Base-by-base conservation (phyloP, 2,329 filamentous ascomycete species). In the Ascochyta lentis region DNA sequence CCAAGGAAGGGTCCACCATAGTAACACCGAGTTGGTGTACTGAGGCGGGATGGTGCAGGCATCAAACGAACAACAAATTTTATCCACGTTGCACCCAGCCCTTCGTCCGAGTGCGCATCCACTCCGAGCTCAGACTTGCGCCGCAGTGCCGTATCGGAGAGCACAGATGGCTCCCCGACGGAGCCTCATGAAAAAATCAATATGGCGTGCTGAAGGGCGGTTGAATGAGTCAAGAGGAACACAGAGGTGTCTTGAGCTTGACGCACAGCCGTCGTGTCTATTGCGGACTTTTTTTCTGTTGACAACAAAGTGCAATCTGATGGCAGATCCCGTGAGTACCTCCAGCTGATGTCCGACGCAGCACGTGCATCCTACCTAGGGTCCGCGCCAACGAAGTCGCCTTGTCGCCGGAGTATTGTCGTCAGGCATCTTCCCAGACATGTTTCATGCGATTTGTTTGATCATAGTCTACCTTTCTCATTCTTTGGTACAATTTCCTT, bases 201-300 rank as follows among this genome's bases (percentile, higher is more conserved):
- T 22, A 47, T 47, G 38, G 47, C 42, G 53, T 51, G 38, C 53
- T 37, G 46, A 39, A 47, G 19, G 33, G 42, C 35, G 42, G 43
- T 56, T 43, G 39, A n/a, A 38, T 48, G 37, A 47, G 53, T 51
- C 53, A 47, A 42, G 15, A 43, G 19, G 29, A 23, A 24, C 8
- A 33, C 23, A 44, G 8, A 27, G 19, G 29, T 23, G 34, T 47
- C 45, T 44, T 22, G 41, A n/a, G 15, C 15, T 26, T 4, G 23
- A 33, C 46, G 19, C 42, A 41, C 6, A 12, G 41, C 34, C n/a
- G 13, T 31, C 22, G 37, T 24, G 29, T 26, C 29, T 46, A 19
- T 35, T 8, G 15, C 24, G n/a, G 26, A 26, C 27, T 29, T 9
- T 29, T 29, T 15, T 38, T 56, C 41, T 51, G 42, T 51, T 51